Conservation (phyloP, 139 green algal genomes). For the Parachlorella kessleri region DNA sequence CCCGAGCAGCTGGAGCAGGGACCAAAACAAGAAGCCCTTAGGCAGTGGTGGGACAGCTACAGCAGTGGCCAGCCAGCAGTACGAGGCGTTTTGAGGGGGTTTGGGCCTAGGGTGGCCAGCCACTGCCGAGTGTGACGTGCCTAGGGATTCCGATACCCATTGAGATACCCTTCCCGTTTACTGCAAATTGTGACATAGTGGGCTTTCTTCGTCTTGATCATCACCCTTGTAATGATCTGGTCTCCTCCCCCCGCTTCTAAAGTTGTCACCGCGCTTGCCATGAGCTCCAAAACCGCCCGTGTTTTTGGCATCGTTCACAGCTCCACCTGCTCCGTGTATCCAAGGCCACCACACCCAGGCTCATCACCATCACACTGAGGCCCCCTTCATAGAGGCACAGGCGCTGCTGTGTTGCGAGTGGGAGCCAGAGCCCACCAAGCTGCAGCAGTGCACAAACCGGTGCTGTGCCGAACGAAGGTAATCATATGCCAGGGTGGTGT, state of each 20-base stretch:
- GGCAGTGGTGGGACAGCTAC: no score
- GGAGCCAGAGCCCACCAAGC: background rate
- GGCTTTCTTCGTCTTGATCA: background rate
- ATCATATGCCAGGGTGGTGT: background rate
- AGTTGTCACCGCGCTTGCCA: background rate
- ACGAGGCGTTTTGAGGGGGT: no score
- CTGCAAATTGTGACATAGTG: no score
- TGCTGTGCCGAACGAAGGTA: slow-evolving; percentile 24
- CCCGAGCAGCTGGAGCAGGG: no score
- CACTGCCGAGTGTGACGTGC: no score
- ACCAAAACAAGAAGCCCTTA: no score
- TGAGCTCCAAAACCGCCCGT: slow-evolving; percentile 14
- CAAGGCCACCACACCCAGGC: background rate
- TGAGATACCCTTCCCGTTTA: no score
- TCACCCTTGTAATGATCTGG: background rate
- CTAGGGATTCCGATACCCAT: no score
- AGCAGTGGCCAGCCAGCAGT: no score
- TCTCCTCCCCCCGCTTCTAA: slow-evolving; percentile 9
- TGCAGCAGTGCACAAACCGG: slow-evolving; percentile 11
- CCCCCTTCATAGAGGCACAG: slow-evolving; percentile 1
- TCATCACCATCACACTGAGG: slow-evolving; percentile 1
- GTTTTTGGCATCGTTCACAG: slow-evolving; percentile 16
- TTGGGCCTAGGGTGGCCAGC: no score
- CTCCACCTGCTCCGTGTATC: background rate
- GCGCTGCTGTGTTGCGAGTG: slow-evolving; percentile 1